phyloP scores from a whole-genome alignment of 805 yeast species.

The Candida takata region DNA sequence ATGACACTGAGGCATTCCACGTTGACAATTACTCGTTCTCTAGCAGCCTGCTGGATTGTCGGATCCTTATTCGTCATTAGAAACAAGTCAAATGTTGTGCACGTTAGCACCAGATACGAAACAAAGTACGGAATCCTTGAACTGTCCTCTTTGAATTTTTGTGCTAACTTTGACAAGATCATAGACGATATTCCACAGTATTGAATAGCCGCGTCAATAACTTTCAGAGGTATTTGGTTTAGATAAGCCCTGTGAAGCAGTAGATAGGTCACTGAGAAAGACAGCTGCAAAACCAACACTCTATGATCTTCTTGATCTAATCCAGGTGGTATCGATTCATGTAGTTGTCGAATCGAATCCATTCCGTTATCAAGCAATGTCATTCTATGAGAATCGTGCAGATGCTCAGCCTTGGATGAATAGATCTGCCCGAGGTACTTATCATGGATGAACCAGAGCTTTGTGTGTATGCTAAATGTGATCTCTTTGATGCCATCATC shows the following conservation, averaged over 20 bases:
- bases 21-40: conserved; percentile 16
- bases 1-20: conserved; percentile 20
- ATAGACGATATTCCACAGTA: conserved; percentile 21
- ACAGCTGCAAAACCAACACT: conserved; percentile 24
- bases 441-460: conserved; percentile 28
- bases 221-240: conserved; percentile 24
- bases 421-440: conserved; percentile 27
- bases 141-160: conserved; percentile 2
- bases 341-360: conserved; percentile 17
- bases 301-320: conserved; percentile 14
- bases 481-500: conserved; percentile 1
- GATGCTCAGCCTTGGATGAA: conserved; percentile 27
- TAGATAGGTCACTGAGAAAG: conserved; percentile 23
- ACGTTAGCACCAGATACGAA: conserved; percentile 26
- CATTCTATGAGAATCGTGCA: conserved; percentile 28
- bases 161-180: conserved; percentile 12
- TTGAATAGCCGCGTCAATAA: conserved; percentile 19
- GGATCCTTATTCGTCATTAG: conserved; percentile 23
- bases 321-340: conserved; percentile 1
- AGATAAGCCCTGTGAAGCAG: conserved; percentile 27
- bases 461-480: conserved; percentile 22
- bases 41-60: conserved; percentile 15
- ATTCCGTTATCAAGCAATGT: conserved; percentile 26
- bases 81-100: conserved; percentile 28
- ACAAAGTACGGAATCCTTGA: conserved; percentile 25